Conservation (phyloP, 108 stramenopile species). For the Chaetoceros muelleri region DNA sequence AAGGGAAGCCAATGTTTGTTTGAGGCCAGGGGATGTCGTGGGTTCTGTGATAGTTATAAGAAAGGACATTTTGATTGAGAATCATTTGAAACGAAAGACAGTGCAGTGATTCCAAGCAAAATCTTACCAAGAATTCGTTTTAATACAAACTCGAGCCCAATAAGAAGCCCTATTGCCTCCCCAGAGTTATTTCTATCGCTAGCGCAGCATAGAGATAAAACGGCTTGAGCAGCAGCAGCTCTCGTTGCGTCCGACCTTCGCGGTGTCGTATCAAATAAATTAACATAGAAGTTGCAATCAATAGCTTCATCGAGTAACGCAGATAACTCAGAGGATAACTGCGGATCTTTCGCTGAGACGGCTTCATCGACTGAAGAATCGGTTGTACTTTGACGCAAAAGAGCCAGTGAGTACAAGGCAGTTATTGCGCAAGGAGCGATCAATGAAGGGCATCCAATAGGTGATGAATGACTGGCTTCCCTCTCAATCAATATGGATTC, state of each 20-base stretch:
- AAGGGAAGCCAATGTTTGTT: constrained; percentile 59
- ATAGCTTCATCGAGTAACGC: constrained; percentile 14
- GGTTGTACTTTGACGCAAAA: constrained; percentile 63
- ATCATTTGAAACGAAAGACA: neutral
- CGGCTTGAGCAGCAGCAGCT: constrained; percentile 78
- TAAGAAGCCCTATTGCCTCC: constrained; percentile 51
- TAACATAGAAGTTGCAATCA: constrained; percentile 47
- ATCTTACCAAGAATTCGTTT: constrained; percentile 49
- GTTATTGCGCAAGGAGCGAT: constrained; percentile 72
- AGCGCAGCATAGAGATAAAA: constrained; percentile 70
- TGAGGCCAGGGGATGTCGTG: constrained; percentile 50
- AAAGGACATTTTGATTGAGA: constrained; percentile 1
- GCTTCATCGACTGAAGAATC: constrained; percentile 10
- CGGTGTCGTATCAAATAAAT: constrained; percentile 47
- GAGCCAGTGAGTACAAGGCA: constrained; percentile 60
- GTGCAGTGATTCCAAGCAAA: neutral
- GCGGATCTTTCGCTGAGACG: neutral
- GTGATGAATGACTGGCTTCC: constrained; percentile 31
- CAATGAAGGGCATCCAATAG: constrained; percentile 42
- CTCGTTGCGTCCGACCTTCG: constrained; percentile 52
- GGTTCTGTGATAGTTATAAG: constrained; percentile 13
- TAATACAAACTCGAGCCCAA: constrained; percentile 61
- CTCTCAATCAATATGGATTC: constrained; percentile 37
- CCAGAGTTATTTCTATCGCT: constrained; percentile 36
- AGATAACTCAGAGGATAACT: neutral